These are phyloP conservation scores for Aspergillus melleus DNA, from an alignment of 2,329 filamentous ascomycete species.

Conservation along the genomic window DNA sequence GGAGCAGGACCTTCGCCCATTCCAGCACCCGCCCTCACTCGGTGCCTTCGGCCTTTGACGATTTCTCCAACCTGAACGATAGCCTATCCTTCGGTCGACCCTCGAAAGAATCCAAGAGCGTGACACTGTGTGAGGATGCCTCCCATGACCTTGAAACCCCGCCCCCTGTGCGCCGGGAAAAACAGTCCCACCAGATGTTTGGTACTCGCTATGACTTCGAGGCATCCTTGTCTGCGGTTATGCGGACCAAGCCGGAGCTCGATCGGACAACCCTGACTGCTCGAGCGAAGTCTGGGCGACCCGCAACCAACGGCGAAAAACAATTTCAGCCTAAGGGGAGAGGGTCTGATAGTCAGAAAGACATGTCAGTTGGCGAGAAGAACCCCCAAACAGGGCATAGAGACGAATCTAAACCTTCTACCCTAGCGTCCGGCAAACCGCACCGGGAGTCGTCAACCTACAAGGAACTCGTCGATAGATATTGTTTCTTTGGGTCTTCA, in stretches of 20 bases:
- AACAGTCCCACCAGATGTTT: constrained; percentile 68
- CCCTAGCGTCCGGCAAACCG: constrained; percentile 61
- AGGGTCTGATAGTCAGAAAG: constrained; percentile 15
- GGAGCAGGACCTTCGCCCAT: constrained; percentile 62
- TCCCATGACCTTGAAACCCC: constrained; percentile 67
- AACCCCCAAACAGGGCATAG: constrained; percentile 13
- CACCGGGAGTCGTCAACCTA: constrained; percentile 85
- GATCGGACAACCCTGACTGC: constrained; percentile 59
- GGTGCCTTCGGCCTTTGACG: constrained; percentile 62
- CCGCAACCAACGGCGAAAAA: constrained; percentile 11
- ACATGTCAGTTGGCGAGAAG: constrained; percentile 20
- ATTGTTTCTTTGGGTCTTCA: constrained; percentile 72
- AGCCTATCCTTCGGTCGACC: constrained; percentile 59
- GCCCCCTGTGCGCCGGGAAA: constrained; percentile 45
- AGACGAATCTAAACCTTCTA: constrained; percentile 50
- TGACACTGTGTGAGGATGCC: constrained; percentile 72
- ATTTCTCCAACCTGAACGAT: constrained; percentile 65
- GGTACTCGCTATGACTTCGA: constrained; percentile 95
- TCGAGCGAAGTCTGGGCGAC: constrained; percentile 56
- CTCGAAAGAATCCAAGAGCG: constrained; percentile 63
- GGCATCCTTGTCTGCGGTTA: constrained; percentile 82
- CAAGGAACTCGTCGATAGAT: constrained; percentile 96
- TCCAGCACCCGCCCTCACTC: constrained; percentile 52
- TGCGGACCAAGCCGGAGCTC: constrained; percentile 65
- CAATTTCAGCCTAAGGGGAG: constrained; percentile 10